Base-by-base conservation (phyloP, 2,329 filamentous ascomycete species). In the Claviceps citrina region DNA sequence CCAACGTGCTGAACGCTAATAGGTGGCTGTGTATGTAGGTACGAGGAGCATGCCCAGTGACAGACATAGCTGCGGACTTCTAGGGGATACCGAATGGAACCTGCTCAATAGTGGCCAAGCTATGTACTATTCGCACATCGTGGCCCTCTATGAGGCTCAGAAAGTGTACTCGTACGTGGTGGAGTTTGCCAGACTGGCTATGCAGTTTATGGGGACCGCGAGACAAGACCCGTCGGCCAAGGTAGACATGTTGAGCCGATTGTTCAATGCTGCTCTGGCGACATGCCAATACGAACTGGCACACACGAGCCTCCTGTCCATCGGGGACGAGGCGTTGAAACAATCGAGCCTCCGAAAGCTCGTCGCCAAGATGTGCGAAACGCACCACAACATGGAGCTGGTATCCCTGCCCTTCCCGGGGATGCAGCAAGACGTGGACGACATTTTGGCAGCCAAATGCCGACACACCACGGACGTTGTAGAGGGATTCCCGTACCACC, bases 101-200 rank as follows among this genome's bases (percentile, higher is more conserved):
- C 59, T 75, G 5, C 58, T 81, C 19, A 73, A 86, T 53, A 74
- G 75, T 41, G 91, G 89, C 2, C 68, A 87, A 31, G 73, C 84
- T 5, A 78, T 74, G 46, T 98, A 95, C 61, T 93, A 93, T 58
- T 76, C 80, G 31, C 91, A 98, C 56, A 73, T 96, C 38, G 73
- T 87, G 10, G 70, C 76, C 16, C 68, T 98, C 1, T 96, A 83
- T 53, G 87, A 95, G 55, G 74, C 73, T 49, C 72, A 76, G 32
- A 81, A 79, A 49, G 77, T 80, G 0, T 84, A 83, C 57, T 81
- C 83, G 2, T 83, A 81, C 51, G 84, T 93, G 31, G 73, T 85
- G 5, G 84, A 93, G 48, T 95, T 94, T 64, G 78, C 84, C 30
- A 73, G 76, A 30, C 65, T 87, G 19, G 78, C 83, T 5, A 65